Evolutionary conservation across 768 basidiomycete genomes (phyloP).

Genomic region (Chalciporus sphaerocephalus): DNA sequence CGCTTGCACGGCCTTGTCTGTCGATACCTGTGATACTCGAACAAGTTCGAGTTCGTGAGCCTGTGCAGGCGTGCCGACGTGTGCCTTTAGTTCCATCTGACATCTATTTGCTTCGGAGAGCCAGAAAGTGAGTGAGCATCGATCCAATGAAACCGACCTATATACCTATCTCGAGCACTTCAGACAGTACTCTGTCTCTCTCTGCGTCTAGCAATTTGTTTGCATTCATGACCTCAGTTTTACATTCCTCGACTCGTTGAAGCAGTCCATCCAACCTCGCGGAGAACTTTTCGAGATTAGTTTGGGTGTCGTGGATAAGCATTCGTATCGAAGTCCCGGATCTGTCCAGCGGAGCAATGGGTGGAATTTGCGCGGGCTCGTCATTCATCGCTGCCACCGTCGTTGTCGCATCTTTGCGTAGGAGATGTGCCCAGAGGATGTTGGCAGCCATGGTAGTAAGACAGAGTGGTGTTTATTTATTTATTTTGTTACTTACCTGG

Average conservation of each 20-base stretch:
- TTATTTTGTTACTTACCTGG: not conserved
- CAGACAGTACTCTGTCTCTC: conserved; percentile 51
- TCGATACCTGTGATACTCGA: conserved; percentile 39
- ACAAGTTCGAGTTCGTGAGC: conserved; percentile 35
- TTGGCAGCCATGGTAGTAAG: conserved; percentile 16
- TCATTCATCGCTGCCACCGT: conserved; percentile 15
- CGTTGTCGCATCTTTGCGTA: conserved; percentile 39
- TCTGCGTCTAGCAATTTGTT: conserved; percentile 58
- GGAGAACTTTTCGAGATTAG: conserved; percentile 64
- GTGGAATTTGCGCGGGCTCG: conserved; percentile 25
- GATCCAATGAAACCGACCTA: not conserved
- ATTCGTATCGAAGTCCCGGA: conserved; percentile 67
- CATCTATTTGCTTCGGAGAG: conserved; percentile 51
- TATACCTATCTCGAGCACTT: conserved; percentile 33
- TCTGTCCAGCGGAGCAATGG: conserved; percentile 55
- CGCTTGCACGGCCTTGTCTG: conserved; percentile 36
- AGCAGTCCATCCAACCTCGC: conserved; percentile 51
- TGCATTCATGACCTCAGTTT: conserved; percentile 48
- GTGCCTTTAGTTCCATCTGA: conserved; percentile 56
- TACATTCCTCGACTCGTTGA: conserved; percentile 46
- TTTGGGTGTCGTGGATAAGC: conserved; percentile 70
- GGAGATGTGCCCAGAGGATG: conserved; percentile 51
- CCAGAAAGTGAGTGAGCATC: conserved; percentile 4
- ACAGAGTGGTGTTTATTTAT: not conserved
- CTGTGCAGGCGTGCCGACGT: conserved; percentile 57